Evolutionary conservation across 352 stramenopile species (phyloP), one percentile per base, ranked within the genome.

Genomic region (Phytophthora hibernalis): DNA sequence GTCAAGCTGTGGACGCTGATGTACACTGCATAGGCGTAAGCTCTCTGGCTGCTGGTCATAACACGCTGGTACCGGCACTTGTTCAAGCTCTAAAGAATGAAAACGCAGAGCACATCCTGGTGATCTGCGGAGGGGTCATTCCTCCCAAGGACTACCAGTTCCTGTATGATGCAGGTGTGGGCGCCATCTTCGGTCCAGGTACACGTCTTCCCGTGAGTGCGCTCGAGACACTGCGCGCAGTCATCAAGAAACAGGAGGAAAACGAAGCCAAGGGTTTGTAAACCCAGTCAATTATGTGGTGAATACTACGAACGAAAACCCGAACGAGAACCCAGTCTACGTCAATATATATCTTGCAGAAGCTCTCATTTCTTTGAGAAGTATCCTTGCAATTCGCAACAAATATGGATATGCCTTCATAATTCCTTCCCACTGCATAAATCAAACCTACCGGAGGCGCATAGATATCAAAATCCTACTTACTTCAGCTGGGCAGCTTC

Each of bases 121-220:
- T 99, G 53, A 89, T 99, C 33, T 96, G 88, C 54, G 97, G 97
- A 47, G 97, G 97, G 31, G 96, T 99, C 8, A 99, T 99, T 70
- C 97, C 97, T 44, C 95, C 89, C 21, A 87, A 89, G 80, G 97
- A 99, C 74, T 99, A 99, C 68, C 86, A 98, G 40, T 98, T 98
- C 72, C 72, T 99, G 31, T 95, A 98, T 64, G 83, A 98, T 28
- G 82, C 91, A 45, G 96, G 95, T 26, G 96, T 97, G 18, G 79
- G 77, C 40, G 95, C 91, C 48, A 92, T 99, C 51, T 99, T 99
- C 77, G 97, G 97, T 15, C 97, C 97, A 22, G 97, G 97, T 40
- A 99, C 97, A 35, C 86, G 91, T 24, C 93, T 99, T 30, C 90
- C 93, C 21, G 79, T 87, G 43, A 90, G 89, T 53, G 93, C 92